Conservation (phyloP, 768 basidiomycete species). For the Mycena belliarum region DNA sequence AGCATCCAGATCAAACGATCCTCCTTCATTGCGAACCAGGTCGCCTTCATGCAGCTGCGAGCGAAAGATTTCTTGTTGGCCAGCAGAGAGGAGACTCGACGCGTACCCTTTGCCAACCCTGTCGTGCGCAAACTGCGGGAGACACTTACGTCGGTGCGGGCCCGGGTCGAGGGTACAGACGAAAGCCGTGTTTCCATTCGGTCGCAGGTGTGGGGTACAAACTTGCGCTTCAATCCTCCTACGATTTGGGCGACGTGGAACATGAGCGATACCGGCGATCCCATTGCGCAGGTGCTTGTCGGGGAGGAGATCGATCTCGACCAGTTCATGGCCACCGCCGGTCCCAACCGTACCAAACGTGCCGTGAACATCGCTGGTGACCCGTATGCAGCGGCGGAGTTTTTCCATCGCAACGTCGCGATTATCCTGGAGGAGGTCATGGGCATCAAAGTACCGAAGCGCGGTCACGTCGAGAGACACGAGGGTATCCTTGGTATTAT, state of each 20-base stretch:
- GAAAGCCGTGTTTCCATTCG: constrained; percentile 28
- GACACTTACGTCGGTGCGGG: constrained; percentile 26
- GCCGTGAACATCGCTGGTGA: constrained; percentile 34
- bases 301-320: constrained; percentile 47
- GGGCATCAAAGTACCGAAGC: constrained; percentile 25
- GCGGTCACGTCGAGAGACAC: constrained; percentile 3
- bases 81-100: constrained; percentile 32
- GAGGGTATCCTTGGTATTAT: constrained; percentile 36
- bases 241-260: constrained; percentile 47
- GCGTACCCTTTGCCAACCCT: constrained; percentile 26
- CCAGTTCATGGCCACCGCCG: constrained; percentile 26
- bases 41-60: constrained; percentile 26
- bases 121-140: constrained; percentile 26
- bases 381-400: constrained; percentile 43
- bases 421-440: constrained; percentile 35
- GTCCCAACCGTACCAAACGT: constrained; percentile 25
- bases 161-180: constrained; percentile 34
- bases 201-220: constrained; percentile 39
- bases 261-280: constrained; percentile 41
- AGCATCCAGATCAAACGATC: constrained; percentile 32
- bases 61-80: constrained; percentile 33
- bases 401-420: constrained; percentile 38
- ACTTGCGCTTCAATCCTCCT: constrained; percentile 30
- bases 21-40: constrained; percentile 26
- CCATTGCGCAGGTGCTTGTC: constrained; percentile 44